Conservation (phyloP, 345 rosid genomes). For the Syzygium grande region DNA sequence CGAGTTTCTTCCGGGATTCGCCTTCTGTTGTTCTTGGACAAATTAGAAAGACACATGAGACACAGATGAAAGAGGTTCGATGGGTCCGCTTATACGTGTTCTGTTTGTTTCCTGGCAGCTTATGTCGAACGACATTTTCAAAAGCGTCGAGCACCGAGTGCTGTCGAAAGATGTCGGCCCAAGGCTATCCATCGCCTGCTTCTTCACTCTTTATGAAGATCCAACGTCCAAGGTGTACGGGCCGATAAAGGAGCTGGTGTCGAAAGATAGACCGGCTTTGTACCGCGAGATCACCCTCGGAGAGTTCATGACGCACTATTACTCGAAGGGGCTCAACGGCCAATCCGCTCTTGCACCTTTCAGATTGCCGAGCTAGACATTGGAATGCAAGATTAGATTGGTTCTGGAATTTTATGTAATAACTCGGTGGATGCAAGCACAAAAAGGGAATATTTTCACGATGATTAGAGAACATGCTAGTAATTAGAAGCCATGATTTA, state of each 20-base stretch:
- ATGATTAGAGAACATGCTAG: background rate
- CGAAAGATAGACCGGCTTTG: slow-evolving; percentile 15
- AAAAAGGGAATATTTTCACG: background rate
- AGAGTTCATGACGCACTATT: slow-evolving; percentile 5
- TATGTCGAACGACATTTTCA: background rate
- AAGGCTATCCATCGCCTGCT: background rate
- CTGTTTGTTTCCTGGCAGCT: background rate
- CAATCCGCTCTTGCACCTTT: background rate
- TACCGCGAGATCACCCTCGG: slow-evolving; percentile 5
- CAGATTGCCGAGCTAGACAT: background rate
- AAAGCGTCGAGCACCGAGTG: background rate
- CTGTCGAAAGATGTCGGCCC: background rate
- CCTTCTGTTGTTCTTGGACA: background rate
- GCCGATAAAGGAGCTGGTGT: slow-evolving; percentile 19
- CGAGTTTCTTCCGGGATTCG: background rate
- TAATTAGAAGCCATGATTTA: background rate
- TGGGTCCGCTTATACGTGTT: background rate
- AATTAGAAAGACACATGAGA: background rate
- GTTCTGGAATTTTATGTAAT: background rate
- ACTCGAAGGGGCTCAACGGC: slow-evolving; percentile 3
- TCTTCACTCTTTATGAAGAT: background rate
- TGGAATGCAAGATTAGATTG: background rate
- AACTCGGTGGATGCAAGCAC: background rate
- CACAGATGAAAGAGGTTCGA: background rate
- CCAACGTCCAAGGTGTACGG: background rate